Conservation (phyloP, 805 yeast species). For the Myxozyma nipponensis region DNA sequence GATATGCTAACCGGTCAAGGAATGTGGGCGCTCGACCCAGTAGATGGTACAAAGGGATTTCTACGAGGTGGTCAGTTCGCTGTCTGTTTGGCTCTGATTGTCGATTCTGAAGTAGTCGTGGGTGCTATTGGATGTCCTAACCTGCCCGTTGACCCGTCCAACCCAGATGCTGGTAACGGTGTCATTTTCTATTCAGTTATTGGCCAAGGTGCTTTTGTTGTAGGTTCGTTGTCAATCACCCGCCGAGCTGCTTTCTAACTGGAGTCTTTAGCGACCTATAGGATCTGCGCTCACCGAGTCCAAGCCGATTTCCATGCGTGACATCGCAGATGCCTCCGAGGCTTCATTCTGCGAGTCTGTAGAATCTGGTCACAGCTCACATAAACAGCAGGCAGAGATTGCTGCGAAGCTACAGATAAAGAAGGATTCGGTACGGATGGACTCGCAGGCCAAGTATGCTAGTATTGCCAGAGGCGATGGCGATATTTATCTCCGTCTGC, state of each 20-base stretch:
- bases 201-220: constrained; percentile 62
- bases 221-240: constrained; percentile 33
- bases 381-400: constrained; percentile 74
- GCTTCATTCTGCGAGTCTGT: constrained; percentile 87
- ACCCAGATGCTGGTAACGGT: constrained; percentile 46
- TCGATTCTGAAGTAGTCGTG: constrained; percentile 74
- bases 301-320: constrained; percentile 50
- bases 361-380: constrained; percentile 92
- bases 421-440: constrained; percentile 64
- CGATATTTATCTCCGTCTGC: constrained; percentile 85
- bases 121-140: constrained; percentile 98
- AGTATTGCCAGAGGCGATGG: constrained; percentile 87
- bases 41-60: constrained; percentile 97
- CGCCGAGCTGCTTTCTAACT: neutral
- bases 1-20: constrained; percentile 39
- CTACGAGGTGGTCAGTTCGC: constrained; percentile 96
- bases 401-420: constrained; percentile 61
- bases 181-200: constrained; percentile 69
- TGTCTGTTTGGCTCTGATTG: constrained; percentile 86
- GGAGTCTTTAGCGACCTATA: constrained; percentile 11
- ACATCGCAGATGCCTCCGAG: constrained; percentile 41
- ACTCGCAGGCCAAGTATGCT: constrained; percentile 96
- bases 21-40: constrained; percentile 97
- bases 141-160: constrained; percentile 51
- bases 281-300: constrained; percentile 32